phyloP scores from a whole-genome alignment of 805 yeast genomes.

The Yarrowia osloensis region DNA sequence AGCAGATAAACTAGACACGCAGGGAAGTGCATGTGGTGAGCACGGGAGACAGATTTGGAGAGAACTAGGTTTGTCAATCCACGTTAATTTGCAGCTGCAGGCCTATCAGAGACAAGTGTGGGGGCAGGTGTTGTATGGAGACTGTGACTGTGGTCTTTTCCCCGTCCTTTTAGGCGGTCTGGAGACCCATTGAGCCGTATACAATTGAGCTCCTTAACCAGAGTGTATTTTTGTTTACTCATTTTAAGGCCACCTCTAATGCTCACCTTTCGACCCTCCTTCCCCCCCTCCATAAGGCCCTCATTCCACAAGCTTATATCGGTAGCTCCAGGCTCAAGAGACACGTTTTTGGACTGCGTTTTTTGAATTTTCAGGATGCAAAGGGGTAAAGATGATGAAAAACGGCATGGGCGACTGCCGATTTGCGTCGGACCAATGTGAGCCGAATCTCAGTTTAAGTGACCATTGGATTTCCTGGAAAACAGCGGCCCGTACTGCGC shows the following conservation, averaged over 20 bases:
- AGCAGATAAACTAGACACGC: slow-evolving; percentile 19
- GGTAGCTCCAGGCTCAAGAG: not conserved
- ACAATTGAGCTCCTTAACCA: no score
- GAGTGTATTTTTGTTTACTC: not conserved
- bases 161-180: not conserved
- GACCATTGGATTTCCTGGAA: not conserved
- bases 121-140: not conserved
- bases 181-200: not conserved
- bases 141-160: not conserved
- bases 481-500: not conserved
- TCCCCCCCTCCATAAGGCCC: not conserved
- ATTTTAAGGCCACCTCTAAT: no score
- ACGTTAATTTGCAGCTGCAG: not conserved
- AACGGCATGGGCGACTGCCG: not conserved
- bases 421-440: not conserved
- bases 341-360: slow-evolving; percentile 9
- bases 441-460: not conserved
- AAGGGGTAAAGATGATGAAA: not conserved
- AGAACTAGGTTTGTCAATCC: not conserved
- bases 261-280: not conserved
- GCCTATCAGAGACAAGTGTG: slow-evolving; percentile 13
- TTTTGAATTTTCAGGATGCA: not conserved
- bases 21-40: slow-evolving; percentile 26
- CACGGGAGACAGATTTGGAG: slow-evolving; percentile 14
- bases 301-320: slow-evolving; percentile 13